These are phyloP conservation scores for Acidomyces sp. DNA, from an alignment of 495 filamentous ascomycete genomes.

Conservation along the genomic window DNA sequence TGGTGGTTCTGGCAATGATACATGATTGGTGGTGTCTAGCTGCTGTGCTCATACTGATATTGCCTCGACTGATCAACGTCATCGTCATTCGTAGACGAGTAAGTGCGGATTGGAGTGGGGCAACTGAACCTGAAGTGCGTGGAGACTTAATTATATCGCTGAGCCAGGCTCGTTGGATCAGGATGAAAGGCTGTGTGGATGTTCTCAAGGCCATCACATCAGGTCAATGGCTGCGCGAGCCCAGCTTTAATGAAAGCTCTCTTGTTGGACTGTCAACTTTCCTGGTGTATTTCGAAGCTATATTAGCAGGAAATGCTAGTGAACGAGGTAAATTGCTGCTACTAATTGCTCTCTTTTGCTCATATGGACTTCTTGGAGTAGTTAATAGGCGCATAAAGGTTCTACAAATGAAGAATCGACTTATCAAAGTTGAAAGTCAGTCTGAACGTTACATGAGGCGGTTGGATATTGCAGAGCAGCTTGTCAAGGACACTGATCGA, in stretches of 20 bases:
- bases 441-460: constrained; percentile 26
- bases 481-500: constrained; percentile 27
- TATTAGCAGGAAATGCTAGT: constrained; percentile 38
- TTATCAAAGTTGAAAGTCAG: constrained; percentile 18
- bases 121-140: constrained; percentile 25
- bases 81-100: constrained; percentile 39
- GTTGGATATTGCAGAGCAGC: constrained; percentile 28
- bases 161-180: constrained; percentile 34
- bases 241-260: constrained; percentile 37
- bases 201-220: constrained; percentile 47
- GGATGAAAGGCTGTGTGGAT: constrained; percentile 38
- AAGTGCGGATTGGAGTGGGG: constrained; percentile 28
- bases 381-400: constrained; percentile 29
- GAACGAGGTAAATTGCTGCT: constrained; percentile 37
- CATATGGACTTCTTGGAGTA: constrained; percentile 38
- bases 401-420: constrained; percentile 25
- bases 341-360: constrained; percentile 36
- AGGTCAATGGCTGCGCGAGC: constrained; percentile 41
- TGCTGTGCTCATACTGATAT: constrained; percentile 34
- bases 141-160: constrained; percentile 33
- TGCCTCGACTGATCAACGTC: constrained; percentile 42
- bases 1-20: constrained; percentile 28
- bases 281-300: constrained; percentile 41
- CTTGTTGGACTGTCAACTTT: constrained; percentile 37
- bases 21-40: constrained; percentile 42